These are phyloP conservation scores for Fusarium pininemorale DNA, from an alignment of 2,329 filamentous ascomycete genomes.

Conservation along the genomic window DNA sequence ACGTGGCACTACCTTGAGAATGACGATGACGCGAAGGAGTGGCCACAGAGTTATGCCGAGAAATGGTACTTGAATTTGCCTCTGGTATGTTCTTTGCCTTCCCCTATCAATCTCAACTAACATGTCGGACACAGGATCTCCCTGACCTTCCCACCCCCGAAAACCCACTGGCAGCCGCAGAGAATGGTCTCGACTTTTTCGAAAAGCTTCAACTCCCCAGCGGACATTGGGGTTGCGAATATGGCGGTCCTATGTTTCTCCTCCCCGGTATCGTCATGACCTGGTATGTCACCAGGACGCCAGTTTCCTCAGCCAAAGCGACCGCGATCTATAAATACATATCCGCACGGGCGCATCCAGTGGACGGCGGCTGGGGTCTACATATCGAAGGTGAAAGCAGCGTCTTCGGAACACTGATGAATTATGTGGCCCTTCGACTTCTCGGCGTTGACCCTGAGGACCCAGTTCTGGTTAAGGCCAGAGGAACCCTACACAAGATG, in stretches of 20 bases:
- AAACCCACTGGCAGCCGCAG: constrained; percentile 78
- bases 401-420: constrained; percentile 89
- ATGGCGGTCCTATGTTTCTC: constrained; percentile 97
- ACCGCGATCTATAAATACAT: constrained; percentile 94
- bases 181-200: constrained; percentile 89
- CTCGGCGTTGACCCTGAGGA: constrained; percentile 87
- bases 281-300: constrained; percentile 90
- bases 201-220: constrained; percentile 86
- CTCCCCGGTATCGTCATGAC: constrained; percentile 85
- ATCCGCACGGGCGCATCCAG: constrained; percentile 81
- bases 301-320: constrained; percentile 80
- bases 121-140: constrained; percentile 65
- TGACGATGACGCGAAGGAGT: constrained; percentile 72
- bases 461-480: constrained; percentile 83
- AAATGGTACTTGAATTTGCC: constrained; percentile 87
- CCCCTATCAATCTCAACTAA: constrained; percentile 8
- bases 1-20: constrained; percentile 94
- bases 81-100: constrained; percentile 63
- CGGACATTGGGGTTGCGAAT: constrained; percentile 97
- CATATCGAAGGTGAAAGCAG: constrained; percentile 95
- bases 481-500: constrained; percentile 81
- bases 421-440: constrained; percentile 83
- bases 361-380: constrained; percentile 96
- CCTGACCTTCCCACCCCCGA: constrained; percentile 76
- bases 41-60: constrained; percentile 90